These are phyloP conservation scores for Daldinia loculata DNA, from an alignment of 495 filamentous ascomycete genomes.

Conservation along the genomic window DNA sequence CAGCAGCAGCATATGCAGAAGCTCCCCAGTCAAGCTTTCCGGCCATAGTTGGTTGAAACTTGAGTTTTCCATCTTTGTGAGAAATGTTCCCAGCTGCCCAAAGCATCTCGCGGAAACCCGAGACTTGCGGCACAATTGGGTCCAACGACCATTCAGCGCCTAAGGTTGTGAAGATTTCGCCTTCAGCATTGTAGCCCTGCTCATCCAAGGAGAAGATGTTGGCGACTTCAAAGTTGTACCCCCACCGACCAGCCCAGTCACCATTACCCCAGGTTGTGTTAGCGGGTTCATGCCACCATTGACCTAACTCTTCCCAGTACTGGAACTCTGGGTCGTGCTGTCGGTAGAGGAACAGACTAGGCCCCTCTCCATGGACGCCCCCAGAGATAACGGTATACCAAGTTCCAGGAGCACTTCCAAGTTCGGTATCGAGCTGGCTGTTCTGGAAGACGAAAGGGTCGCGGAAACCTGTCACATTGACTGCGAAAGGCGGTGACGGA, in stretches of 20 bases:
- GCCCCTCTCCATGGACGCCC: slow-evolving; percentile 41
- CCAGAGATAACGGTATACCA: slow-evolving; percentile 47
- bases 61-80: slow-evolving; percentile 19
- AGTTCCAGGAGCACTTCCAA: slow-evolving; percentile 34
- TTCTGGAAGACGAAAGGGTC: slow-evolving; percentile 48
- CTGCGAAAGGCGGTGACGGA: slow-evolving; percentile 39
- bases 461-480: slow-evolving; percentile 45
- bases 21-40: slow-evolving; percentile 39
- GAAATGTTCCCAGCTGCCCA: slow-evolving; percentile 36
- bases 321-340: slow-evolving; percentile 45
- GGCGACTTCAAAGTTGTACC: slow-evolving; percentile 37
- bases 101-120: slow-evolving; percentile 39
- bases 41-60: slow-evolving; percentile 35
- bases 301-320: slow-evolving; percentile 44
- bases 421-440: slow-evolving; percentile 36
- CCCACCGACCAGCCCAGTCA: slow-evolving; percentile 39
- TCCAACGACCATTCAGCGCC: slow-evolving; percentile 37
- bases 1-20: slow-evolving; percentile 39
- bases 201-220: slow-evolving; percentile 36
- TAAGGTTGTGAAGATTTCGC: slow-evolving; percentile 37
- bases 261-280: slow-evolving; percentile 41
- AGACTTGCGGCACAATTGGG: slow-evolving; percentile 39
- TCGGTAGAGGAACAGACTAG: slow-evolving; percentile 46
- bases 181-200: slow-evolving; percentile 34
- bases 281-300: slow-evolving; percentile 43